These are phyloP conservation scores for Ambrosiella beaveri DNA, from an alignment of 2,329 filamentous ascomycete genomes.

Conservation along the genomic window DNA sequence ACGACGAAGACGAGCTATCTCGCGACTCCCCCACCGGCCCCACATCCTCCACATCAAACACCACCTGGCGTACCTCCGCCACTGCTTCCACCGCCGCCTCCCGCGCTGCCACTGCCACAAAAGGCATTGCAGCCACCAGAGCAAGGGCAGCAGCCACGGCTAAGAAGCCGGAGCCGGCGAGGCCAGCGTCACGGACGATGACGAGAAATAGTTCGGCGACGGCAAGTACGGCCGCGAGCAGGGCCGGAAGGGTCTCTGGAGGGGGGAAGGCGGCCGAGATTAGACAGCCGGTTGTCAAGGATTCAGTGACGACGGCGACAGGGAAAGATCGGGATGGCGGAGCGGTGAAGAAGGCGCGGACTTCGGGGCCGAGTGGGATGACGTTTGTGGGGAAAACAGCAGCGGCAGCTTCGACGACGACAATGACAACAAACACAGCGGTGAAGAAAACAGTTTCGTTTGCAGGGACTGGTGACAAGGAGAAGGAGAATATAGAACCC, in stretches of 20 bases:
- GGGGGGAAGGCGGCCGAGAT: conserved; percentile 2
- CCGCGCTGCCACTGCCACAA: neutral
- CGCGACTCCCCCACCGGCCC: conserved; percentile 21
- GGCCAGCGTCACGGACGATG: conserved; percentile 13
- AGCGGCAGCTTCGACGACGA: neutral
- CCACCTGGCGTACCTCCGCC: neutral
- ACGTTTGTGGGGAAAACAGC: neutral
- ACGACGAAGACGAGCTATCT: conserved; percentile 22
- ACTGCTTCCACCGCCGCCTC: neutral
- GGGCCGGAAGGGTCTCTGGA: neutral
- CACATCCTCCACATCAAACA: neutral
- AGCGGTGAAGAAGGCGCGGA: conserved; percentile 26
- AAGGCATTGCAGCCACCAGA: neutral
- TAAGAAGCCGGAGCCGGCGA: conserved; percentile 11
- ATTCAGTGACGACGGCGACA: neutral
- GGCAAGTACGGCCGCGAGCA: conserved; percentile 15
- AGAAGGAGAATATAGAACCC: conserved; percentile 45
- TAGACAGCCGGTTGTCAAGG: conserved; percentile 5
- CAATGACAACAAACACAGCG: conserved; percentile 16
- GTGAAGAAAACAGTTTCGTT: conserved; percentile 47
- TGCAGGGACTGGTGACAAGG: conserved; percentile 31
- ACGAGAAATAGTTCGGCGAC: conserved; percentile 19
- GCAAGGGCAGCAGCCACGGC: neutral
- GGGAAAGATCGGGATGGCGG: conserved; percentile 16
- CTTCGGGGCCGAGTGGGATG: conserved; percentile 18